phyloP scores from a whole-genome alignment of 192 early-diverging fungal species.

The Backusella parvicylindrica region DNA sequence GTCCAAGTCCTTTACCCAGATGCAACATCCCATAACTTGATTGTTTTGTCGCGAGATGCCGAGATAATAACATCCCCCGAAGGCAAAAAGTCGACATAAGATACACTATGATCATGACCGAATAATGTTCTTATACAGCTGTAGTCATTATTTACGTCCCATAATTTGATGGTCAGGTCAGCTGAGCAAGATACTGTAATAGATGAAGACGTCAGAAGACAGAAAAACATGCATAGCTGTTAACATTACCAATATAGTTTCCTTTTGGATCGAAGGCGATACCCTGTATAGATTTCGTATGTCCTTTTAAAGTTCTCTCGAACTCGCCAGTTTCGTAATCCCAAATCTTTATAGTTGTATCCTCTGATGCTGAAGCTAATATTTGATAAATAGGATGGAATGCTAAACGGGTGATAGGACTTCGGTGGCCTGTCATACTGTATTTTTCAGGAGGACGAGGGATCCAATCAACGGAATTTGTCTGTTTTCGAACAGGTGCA shows the following conservation, averaged over 20 bases:
- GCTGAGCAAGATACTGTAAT: conserved; percentile 82
- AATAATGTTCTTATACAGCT: conserved; percentile 82
- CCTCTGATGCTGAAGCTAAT: conserved; percentile 84
- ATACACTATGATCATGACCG: conserved; percentile 93
- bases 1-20: conserved; percentile 54
- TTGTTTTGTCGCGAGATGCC: conserved; percentile 86
- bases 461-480: conserved; percentile 67
- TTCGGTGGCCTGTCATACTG: conserved; percentile 73
- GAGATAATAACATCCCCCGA: conserved; percentile 78
- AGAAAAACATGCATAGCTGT: not conserved
- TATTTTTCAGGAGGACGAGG: conserved; percentile 78
- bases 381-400: conserved; percentile 86
- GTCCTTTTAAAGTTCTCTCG: conserved; percentile 90
- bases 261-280: conserved; percentile 83
- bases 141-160: conserved; percentile 80
- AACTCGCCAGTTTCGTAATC: conserved; percentile 91
- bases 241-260: conserved; percentile 62
- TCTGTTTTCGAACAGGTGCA: conserved; percentile 52
- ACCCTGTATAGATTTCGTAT: conserved; percentile 91
- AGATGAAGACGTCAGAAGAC: not conserved
- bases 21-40: conserved; percentile 85
- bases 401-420: conserved; percentile 73
- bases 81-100: conserved; percentile 69
- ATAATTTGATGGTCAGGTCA: conserved; percentile 87
- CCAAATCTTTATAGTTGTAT: conserved; percentile 90